These are phyloP conservation scores for Colletotrichum sp. DNA, from an alignment of 2,329 filamentous ascomycete species.

Conservation along the genomic window DNA sequence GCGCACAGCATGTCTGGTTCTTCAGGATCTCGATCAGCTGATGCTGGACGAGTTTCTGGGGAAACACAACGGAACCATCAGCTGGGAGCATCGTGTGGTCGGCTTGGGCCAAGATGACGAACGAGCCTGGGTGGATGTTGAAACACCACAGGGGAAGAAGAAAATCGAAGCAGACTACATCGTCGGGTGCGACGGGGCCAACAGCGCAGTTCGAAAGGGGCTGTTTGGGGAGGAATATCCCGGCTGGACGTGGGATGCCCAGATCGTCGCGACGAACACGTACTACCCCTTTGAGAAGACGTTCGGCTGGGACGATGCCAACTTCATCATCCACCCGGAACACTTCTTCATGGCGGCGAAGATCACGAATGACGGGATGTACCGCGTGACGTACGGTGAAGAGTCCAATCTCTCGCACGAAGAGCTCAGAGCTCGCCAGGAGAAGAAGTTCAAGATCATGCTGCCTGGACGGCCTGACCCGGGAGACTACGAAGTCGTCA, in stretches of 20 bases:
- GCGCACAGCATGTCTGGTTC: conserved; percentile 43
- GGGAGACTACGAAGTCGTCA: conserved; percentile 59
- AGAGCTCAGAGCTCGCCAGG: conserved; percentile 57
- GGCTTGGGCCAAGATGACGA: conserved; percentile 50
- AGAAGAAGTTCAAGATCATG: conserved; percentile 60
- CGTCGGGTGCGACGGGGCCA: conserved; percentile 61
- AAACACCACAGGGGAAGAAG: conserved; percentile 39
- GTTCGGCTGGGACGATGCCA: conserved; percentile 58
- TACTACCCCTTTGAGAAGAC: conserved; percentile 64
- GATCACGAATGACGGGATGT: conserved; percentile 63
- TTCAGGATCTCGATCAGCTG: conserved; percentile 47
- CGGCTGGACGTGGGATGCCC: conserved; percentile 63
- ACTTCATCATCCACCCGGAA: conserved; percentile 66
- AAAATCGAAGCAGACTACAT: conserved; percentile 56
- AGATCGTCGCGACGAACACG: conserved; percentile 68
- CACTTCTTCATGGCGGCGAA: conserved; percentile 67
- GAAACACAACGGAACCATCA: conserved; percentile 38
- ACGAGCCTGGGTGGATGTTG: conserved; percentile 49
- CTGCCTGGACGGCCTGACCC: conserved; percentile 65
- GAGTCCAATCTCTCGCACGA: conserved; percentile 54
- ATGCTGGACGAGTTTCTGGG: conserved; percentile 45
- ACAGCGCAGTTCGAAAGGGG: conserved; percentile 49
- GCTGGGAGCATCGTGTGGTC: conserved; percentile 53
- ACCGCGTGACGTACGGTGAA: conserved; percentile 69
- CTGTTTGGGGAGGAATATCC: conserved; percentile 63